Conservation (phyloP, 495 filamentous ascomycete species). For the Penicillium cinerascens region DNA sequence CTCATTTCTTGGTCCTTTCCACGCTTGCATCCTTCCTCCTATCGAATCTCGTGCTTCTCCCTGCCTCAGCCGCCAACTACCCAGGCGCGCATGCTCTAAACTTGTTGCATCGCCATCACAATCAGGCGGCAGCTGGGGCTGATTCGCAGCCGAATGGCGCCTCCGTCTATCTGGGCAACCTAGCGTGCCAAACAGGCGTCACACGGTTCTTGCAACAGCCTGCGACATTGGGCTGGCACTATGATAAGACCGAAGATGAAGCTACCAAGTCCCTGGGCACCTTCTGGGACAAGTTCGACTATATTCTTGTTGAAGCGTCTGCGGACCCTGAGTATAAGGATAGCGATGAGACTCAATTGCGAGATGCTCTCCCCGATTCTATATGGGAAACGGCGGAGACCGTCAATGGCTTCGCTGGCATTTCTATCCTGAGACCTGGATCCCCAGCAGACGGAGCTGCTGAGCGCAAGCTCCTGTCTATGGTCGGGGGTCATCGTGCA, state of each 20-base stretch:
- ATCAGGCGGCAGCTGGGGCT: not conserved
- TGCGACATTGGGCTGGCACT: constrained; percentile 39
- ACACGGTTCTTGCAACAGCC: constrained; percentile 71
- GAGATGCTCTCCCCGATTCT: constrained; percentile 11
- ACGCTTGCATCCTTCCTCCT: constrained; percentile 55
- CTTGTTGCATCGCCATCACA: constrained; percentile 38
- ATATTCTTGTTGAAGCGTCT: constrained; percentile 64
- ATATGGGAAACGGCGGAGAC: constrained; percentile 69
- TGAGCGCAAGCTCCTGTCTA: constrained; percentile 27
- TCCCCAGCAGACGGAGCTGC: constrained; percentile 29
- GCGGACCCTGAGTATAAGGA: constrained; percentile 30
- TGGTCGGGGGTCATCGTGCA: constrained; percentile 19
- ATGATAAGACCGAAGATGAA: constrained; percentile 54
- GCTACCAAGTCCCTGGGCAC: constrained; percentile 48
- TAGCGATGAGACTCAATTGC: constrained; percentile 16
- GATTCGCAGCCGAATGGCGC: constrained; percentile 23
- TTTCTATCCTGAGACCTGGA: constrained; percentile 61
- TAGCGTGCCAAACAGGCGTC: constrained; percentile 90
- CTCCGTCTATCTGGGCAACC: constrained; percentile 74
- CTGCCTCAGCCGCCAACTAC: constrained; percentile 75
- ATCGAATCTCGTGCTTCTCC: constrained; percentile 61
- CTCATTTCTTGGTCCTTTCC: constrained; percentile 59
- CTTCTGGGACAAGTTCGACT: constrained; percentile 86
- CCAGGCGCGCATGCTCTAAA: constrained; percentile 77
- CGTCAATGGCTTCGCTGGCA: constrained; percentile 67